Conservation (phyloP, 805 yeast genomes). For the Candida odintsovae region DNA sequence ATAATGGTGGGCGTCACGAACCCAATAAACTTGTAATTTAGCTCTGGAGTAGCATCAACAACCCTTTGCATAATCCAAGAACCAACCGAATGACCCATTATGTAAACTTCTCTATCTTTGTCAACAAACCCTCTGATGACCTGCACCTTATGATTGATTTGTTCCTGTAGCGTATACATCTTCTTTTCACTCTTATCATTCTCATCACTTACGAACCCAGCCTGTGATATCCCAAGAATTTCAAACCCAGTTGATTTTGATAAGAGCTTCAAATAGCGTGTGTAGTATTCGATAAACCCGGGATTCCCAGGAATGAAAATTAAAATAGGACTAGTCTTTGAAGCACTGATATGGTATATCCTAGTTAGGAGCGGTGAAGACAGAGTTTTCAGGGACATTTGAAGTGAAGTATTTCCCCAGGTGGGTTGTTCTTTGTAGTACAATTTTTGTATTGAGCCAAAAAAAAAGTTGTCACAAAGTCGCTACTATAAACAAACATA, state of each 20-base stretch:
- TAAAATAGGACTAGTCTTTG: conserved; percentile 27
- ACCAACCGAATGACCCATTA: conserved; percentile 73
- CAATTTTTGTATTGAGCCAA: neutral
- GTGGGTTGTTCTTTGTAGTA: neutral
- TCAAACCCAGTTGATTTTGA: conserved; percentile 42
- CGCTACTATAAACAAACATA: too few relatives aligned
- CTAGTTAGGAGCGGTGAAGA: neutral
- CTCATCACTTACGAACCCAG: conserved; percentile 38
- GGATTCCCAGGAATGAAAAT: conserved; percentile 76
- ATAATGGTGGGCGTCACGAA: conserved; percentile 66
- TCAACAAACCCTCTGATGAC: conserved; percentile 35
- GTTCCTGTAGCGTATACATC: conserved; percentile 43
- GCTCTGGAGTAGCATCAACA: conserved; percentile 23
- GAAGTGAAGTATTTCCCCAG: too few relatives aligned
- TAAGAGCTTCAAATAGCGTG: conserved; percentile 41
- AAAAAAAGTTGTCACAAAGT: neutral
- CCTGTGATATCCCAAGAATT: conserved; percentile 57
- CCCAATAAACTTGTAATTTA: conserved; percentile 42
- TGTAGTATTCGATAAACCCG: conserved; percentile 62
- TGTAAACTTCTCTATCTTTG: conserved; percentile 31
- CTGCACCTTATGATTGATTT: conserved; percentile 50
- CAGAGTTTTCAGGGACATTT: conserved; percentile 1
- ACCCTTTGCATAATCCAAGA: conserved; percentile 56
- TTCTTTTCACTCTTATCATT: conserved; percentile 1
- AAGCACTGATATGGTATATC: neutral